phyloP scores from a whole-genome alignment of 169 alveolate genomes.

The Eimeria falciformis region DNA sequence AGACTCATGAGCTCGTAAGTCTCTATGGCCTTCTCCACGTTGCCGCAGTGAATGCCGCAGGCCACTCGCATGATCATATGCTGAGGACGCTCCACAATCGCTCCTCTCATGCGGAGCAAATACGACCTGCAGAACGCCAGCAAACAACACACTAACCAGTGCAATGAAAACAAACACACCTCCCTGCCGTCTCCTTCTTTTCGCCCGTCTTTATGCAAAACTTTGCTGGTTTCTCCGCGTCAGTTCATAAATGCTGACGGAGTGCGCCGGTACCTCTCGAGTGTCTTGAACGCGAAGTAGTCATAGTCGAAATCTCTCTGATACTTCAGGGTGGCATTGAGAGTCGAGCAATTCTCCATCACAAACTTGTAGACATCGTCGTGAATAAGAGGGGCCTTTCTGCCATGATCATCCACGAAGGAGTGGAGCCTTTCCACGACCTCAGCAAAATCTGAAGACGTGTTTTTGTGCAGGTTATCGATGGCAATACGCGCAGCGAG shows the following conservation, averaged over 20 bases:
- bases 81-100: conserved; percentile 98
- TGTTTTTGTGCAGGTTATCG: conserved; percentile 97
- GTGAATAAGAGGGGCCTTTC: conserved; percentile 94
- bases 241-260: too few species aligned
- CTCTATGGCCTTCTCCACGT: conserved; percentile 88
- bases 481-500: conserved; percentile 98
- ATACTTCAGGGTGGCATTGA: conserved; percentile 94
- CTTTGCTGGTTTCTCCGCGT: too few species aligned
- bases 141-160: not conserved
- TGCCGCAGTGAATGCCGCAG: conserved; percentile 97
- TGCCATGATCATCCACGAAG: conserved; percentile 88
- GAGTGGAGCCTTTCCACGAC: not conserved
- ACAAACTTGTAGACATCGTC: conserved; percentile 94
- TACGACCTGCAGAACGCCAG: conserved; percentile 55
- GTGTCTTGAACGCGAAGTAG: conserved; percentile 98
- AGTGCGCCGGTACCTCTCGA: conserved; percentile 87
- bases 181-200: too few species aligned
- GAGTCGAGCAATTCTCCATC: conserved; percentile 87
- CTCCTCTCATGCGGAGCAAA: conserved; percentile 85
- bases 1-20: conserved; percentile 96
- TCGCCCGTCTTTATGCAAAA: too few species aligned
- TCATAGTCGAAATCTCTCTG: conserved; percentile 96
- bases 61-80: conserved; percentile 98
- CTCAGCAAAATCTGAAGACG: conserved; percentile 82
- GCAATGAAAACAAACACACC: not conserved